Conservation (phyloP, 2,329 filamentous ascomycete genomes). For the Aspergillus arachidicola region DNA sequence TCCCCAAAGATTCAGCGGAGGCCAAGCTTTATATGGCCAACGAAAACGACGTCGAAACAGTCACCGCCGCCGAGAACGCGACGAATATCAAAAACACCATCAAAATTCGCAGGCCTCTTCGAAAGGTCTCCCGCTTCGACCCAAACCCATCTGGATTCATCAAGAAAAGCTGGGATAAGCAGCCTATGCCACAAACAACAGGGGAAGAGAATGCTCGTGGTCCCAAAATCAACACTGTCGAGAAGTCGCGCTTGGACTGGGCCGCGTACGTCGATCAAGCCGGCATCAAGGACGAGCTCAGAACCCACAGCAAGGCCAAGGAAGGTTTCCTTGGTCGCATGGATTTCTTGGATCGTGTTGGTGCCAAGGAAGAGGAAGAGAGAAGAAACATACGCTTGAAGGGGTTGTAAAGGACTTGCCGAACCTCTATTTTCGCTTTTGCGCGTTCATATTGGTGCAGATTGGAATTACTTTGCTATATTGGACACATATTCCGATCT, state of each 20-base stretch:
- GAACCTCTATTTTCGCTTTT: not conserved
- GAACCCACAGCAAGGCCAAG: conserved; percentile 63
- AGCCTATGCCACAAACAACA: conserved; percentile 26
- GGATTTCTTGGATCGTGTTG: conserved; percentile 64
- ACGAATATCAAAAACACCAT: conserved; percentile 20
- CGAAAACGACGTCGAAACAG: conserved; percentile 40
- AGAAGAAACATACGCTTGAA: conserved; percentile 55
- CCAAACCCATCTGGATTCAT: conserved; percentile 48
- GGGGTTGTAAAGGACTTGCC: conserved; percentile 27
- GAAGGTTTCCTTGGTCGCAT: conserved; percentile 63
- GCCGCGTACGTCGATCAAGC: conserved; percentile 64
- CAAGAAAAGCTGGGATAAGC: conserved; percentile 49
- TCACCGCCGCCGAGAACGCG: conserved; percentile 25
- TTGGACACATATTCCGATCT: too few species aligned
- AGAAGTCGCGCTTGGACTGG: conserved; percentile 68
- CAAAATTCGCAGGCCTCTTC: conserved; percentile 42
- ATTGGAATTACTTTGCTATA: not conserved
- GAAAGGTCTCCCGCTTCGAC: conserved; percentile 50
- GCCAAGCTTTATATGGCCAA: conserved; percentile 55
- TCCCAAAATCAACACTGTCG: conserved; percentile 67
- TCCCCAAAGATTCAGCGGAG: conserved; percentile 57
- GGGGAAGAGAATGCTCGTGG: conserved; percentile 43
- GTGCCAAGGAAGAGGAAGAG: conserved; percentile 59
- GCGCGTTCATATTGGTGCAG: too few species aligned
- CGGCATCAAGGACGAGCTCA: conserved; percentile 63